A percentile compares a stretch with the other conserved stretches of the same genome.
These are phyloP conservation scores for Tricholoma flavovirens DNA, from an alignment of 768 basidiomycete species.

Conservation along the genomic window DNA sequence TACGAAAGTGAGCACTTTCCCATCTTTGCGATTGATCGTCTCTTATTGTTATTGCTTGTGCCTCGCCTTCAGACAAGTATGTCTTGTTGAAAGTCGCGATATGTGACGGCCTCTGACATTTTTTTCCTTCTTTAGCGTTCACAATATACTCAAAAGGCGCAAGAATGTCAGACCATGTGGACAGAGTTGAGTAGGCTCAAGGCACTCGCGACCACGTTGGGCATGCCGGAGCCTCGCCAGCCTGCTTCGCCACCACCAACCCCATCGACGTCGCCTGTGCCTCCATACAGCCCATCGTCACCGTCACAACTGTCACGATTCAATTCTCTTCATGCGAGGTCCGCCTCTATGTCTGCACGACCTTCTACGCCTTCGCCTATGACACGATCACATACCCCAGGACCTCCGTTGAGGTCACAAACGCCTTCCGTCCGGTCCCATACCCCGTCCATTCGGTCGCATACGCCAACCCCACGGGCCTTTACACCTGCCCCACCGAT, in stretches of 20 bases:
- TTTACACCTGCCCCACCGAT: slow-evolving; percentile 41
- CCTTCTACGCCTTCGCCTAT: slow-evolving; percentile 36
- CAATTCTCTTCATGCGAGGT: slow-evolving; percentile 49
- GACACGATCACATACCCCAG: slow-evolving; percentile 36
- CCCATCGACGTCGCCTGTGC: slow-evolving; percentile 33
- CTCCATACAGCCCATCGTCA: slow-evolving; percentile 30
- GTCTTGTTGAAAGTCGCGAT: slow-evolving; percentile 22
- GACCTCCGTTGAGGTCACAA: slow-evolving; percentile 23
- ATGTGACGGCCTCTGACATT: slow-evolving; percentile 4
- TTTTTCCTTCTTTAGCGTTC: slow-evolving; percentile 38
- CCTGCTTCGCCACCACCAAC: slow-evolving; percentile 27
- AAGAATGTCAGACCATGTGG: slow-evolving; percentile 64
- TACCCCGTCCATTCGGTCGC: slow-evolving; percentile 19
- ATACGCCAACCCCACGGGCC: slow-evolving; percentile 25
- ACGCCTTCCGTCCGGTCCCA: slow-evolving; percentile 21
- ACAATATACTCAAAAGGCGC: slow-evolving; percentile 60
- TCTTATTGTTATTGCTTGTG: slow-evolving; percentile 12
- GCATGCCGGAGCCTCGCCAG: slow-evolving; percentile 27
- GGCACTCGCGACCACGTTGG: slow-evolving; percentile 39
- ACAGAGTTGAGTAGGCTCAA: slow-evolving; percentile 58
- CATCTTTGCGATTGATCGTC: slow-evolving; percentile 13
- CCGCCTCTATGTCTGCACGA: slow-evolving; percentile 49
- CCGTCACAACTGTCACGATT: slow-evolving; percentile 47
- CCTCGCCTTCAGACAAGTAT: slow-evolving; percentile 50
- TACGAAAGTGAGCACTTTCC: slow-evolving; percentile 54